Percentiles rank a stretch among this genome's conserved stretches.
Conservation (phyloP, 2,329 filamentous ascomycete species). For the Fusarium continuum region DNA sequence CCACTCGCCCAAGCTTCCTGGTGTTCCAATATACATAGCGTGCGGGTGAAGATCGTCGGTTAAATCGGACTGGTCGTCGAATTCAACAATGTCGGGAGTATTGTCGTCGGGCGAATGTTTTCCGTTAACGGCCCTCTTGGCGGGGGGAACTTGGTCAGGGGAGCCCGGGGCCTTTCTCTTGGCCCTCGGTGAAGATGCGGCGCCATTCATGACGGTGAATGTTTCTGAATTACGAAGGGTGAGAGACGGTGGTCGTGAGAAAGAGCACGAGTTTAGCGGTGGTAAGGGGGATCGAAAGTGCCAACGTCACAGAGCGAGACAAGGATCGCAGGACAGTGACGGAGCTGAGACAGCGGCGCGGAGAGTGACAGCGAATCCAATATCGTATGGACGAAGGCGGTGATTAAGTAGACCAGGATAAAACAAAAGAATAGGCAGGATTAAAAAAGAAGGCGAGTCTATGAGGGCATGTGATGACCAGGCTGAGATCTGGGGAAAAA, state of each 20-base stretch:
- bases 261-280: conserved; percentile 6
- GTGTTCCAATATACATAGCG: conserved; percentile 50
- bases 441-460: conserved; percentile 35
- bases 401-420: conserved; percentile 14
- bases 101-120: conserved; percentile 61
- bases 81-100: conserved; percentile 55
- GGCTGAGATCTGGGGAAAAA: conserved; percentile 42
- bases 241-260: conserved; percentile 10
- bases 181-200: conserved; percentile 52
- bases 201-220: conserved; percentile 54
- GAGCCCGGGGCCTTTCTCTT: conserved; percentile 63
- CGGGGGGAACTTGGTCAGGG: conserved; percentile 48
- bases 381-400: conserved; percentile 20
- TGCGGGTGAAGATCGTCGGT: conserved; percentile 52
- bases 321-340: conserved; percentile 35
- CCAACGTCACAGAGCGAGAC: conserved; percentile 21
- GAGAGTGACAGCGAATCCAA: conserved; percentile 43
- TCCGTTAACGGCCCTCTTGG: conserved; percentile 55
- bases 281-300: conserved; percentile 24
- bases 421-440: conserved; percentile 16
- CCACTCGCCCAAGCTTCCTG: conserved; percentile 73
- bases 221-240: conserved; percentile 6
- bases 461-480: conserved; percentile 48
- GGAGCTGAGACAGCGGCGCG: conserved; percentile 24
- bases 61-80: conserved; percentile 54